phyloP scores from a whole-genome alignment of 495 filamentous ascomycete species.

The Chaetomium fimeti region DNA sequence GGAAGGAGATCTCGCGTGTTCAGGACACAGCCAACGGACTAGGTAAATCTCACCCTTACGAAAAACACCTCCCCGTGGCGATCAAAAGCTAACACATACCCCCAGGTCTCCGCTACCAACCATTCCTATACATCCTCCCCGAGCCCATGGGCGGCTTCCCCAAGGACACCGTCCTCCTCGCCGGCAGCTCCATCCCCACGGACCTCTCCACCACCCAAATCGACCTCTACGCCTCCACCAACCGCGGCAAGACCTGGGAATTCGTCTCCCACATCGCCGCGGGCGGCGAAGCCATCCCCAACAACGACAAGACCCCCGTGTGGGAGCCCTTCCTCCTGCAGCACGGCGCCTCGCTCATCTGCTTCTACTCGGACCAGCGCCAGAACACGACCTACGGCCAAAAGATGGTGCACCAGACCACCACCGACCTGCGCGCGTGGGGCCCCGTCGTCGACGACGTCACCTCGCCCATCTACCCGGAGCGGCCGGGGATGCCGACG shows the following conservation, averaged over 20 bases:
- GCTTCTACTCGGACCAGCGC: constrained; percentile 70
- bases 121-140: constrained; percentile 2
- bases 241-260: constrained; percentile 60
- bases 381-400: constrained; percentile 60
- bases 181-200: constrained; percentile 11
- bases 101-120: constrained; percentile 15
- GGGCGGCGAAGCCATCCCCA: constrained; percentile 60
- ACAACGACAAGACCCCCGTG: constrained; percentile 63
- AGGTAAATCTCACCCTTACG: background rate
- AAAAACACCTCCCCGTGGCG: background rate
- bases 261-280: constrained; percentile 64
- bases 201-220: constrained; percentile 15
- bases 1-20: constrained; percentile 14
- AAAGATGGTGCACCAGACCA: constrained; percentile 62
- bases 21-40: background rate
- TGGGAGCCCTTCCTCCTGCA: constrained; percentile 69
- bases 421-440: constrained; percentile 59
- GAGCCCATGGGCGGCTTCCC: constrained; percentile 12
- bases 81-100: background rate
- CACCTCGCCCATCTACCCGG: constrained; percentile 56
- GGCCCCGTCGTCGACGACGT: constrained; percentile 60
- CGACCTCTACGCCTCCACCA: constrained; percentile 57
- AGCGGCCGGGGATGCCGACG: constrained; percentile 66
- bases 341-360: constrained; percentile 56
- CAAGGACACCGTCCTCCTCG: constrained; percentile 4